Evolutionary conservation across 148 eudicot species (phyloP), one percentile per base, ranked within the genome.

Genomic region (Rhododendron vialii): DNA sequence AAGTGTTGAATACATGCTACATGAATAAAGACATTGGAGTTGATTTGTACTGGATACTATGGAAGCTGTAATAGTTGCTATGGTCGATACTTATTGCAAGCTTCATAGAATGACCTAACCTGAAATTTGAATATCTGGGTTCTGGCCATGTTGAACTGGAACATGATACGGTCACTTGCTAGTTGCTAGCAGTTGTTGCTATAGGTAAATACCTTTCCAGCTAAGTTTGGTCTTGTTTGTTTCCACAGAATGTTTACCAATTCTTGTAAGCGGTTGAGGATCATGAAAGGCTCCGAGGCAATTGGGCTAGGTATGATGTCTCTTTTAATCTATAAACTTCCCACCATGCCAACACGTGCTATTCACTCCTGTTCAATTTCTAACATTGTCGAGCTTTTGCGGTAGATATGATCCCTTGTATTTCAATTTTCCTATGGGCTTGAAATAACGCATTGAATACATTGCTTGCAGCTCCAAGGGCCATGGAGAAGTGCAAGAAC

Each of bases 221-320:
- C 86, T 51, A 24, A 76, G 48, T 24, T 61, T 69, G 47, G 26
- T 74, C 14, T 82, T 82, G 36, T 28, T 15, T 87, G 28, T 63
- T 87, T 36, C 30, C 24, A 47, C 73, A 90, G 93, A 80, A 91
- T 91, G 93, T 91, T 91, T 77, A 84, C 82, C 7, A 85, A 74
- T 77, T 87, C 94, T 1, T 92, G 94, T 85, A 92, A 83, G 93
- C 90, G 92, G 85, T 28, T 92, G 69, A 90, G 94, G 93, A 92
- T 92, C 91, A 91, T 92, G 93, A 92, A 90, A 83, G 90, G 94
- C 86, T 91, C 94, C 2, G 94, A 92, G 82, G 94, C 94, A 81
- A 90, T 90, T 30, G 94, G 94, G 45, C 86, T 92, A 87, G 94
- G 94, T 91, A 89, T 69, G 87, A 26, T 69, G 18, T 28, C 75